Conservation (phyloP, 306 rosid species). For the Hippophae tibetana region DNA sequence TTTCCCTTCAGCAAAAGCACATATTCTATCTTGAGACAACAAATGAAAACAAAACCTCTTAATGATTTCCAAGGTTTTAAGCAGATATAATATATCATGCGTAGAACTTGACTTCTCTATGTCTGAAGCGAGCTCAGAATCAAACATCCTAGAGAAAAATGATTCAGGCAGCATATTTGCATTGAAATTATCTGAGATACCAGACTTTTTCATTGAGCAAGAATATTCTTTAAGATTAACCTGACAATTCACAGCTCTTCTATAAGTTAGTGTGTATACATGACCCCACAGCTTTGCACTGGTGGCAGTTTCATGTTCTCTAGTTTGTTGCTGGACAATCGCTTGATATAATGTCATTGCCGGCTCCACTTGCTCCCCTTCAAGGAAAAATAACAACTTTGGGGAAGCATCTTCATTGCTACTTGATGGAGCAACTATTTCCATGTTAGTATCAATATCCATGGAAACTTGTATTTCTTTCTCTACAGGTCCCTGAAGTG, state of each 20-base stretch:
- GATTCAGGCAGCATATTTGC: slow-evolving; percentile 42
- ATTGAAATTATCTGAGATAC: slow-evolving; percentile 26
- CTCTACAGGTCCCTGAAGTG: slow-evolving; percentile 38
- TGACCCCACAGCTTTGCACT: slow-evolving; percentile 59
- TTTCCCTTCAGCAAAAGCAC: slow-evolving; percentile 82
- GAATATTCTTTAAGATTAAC: slow-evolving; percentile 22
- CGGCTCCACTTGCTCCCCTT: slow-evolving; percentile 54
- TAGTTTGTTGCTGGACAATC: slow-evolving; percentile 54
- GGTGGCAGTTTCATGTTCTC: slow-evolving; percentile 46
- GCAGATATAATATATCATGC: slow-evolving; percentile 58
- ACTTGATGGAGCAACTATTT: slow-evolving; percentile 31
- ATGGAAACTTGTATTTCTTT: slow-evolving; percentile 33
- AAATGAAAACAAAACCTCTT: slow-evolving; percentile 58
- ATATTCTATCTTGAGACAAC: slow-evolving; percentile 65
- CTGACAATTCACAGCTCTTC: slow-evolving; percentile 32
- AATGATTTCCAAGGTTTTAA: slow-evolving; percentile 74
- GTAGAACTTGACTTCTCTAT: slow-evolving; percentile 63
- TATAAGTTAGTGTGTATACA: slow-evolving; percentile 63
- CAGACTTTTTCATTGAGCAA: slow-evolving; percentile 24
- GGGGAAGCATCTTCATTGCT: slow-evolving; percentile 35
- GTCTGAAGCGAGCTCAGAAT: slow-evolving; percentile 63
- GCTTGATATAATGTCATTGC: slow-evolving; percentile 72
- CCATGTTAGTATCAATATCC: slow-evolving; percentile 34
- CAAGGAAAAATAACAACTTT: slow-evolving; percentile 63
- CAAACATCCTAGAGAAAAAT: slow-evolving; percentile 52